Evolutionary conservation across 2,329 filamentous ascomycete species (phyloP), one percentile per base, ranked within the genome.

Genomic region (Ascochyta fabae): DNA sequence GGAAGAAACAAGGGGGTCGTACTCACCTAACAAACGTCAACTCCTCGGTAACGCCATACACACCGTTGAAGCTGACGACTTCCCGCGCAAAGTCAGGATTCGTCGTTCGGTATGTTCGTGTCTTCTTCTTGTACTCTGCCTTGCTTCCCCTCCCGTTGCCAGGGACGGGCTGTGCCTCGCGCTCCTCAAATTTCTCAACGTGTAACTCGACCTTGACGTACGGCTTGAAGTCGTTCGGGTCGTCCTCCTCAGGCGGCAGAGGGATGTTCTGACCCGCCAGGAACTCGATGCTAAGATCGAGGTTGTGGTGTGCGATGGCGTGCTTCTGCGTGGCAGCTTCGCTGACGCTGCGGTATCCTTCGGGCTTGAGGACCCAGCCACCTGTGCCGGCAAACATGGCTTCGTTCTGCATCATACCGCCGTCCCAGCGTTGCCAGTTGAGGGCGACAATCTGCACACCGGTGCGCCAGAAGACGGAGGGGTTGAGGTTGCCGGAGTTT

Each of bases 341-440:
- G 53, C 68, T 77, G 56, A 60, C 66, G 59, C 74, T 77, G 43
- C 86, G 88, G 73, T 92, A 95, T 15, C 88, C 88, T 29, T 82
- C 73, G 0, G 93, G 92, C 76, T 97, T 97, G 58, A 95, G 81
- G 2, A 93, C 86, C 90, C 91, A 97, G 36, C 94, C 93, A 38
- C 85, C 80, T 46, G 90, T 89, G 9, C 87, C 90, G 1, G 86
- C 84, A 75, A 96, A 96, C 91, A 96, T 95, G 65, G 86, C 93
- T 70, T 95, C 88, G 70, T 97, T 97, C 13, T 96, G 83, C 94
- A 97, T 97, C 88, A 96, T 96, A 29, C 91, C 92, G 65, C 91
- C 89, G 68, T 97, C 92, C 75, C 90, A 88, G 58, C 88, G 88
- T 75, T 98, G 93, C 91, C 93, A 98, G 77, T 97, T 97, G 58